Evolutionary conservation across 306 rosid genomes (phyloP).

Genomic region (Albizia julibrissin): DNA sequence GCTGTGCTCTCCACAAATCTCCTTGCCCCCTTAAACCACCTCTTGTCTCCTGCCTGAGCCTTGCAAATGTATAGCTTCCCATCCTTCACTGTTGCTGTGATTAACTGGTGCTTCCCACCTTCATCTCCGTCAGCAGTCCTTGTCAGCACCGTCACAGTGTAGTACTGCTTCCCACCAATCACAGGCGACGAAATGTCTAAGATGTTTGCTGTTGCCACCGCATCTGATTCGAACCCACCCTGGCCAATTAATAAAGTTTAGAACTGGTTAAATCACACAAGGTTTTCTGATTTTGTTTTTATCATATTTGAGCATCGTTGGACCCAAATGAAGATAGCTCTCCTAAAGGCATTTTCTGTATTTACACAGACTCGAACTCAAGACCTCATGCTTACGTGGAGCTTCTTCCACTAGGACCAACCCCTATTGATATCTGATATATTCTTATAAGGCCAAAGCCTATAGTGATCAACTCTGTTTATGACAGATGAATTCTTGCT

Average conservation of each 20-base stretch:
- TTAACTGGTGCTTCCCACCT: slow-evolving; percentile 94
- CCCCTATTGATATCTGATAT: background rate
- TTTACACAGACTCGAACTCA: background rate
- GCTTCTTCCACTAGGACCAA: background rate
- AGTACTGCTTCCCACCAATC: slow-evolving; percentile 63
- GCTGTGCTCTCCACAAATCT: slow-evolving; percentile 77
- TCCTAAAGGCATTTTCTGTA: background rate
- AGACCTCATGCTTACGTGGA: background rate
- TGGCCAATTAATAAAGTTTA: slow-evolving; percentile 34
- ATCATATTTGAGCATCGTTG: background rate
- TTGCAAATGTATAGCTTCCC: slow-evolving; percentile 90
- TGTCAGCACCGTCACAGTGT: slow-evolving; percentile 76
- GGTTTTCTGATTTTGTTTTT: background rate
- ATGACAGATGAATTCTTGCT: background rate
- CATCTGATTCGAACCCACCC: slow-evolving; percentile 91
- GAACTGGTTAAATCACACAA: background rate
- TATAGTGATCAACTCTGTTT: background rate
- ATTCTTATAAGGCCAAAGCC: background rate
- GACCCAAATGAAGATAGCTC: background rate
- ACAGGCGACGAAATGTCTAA: slow-evolving; percentile 48
- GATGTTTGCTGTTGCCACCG: slow-evolving; percentile 84
- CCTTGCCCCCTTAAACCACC: slow-evolving; percentile 99
- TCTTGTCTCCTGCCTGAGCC: slow-evolving; percentile 99
- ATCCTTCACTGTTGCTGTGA: slow-evolving; percentile 76
- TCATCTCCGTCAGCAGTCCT: slow-evolving; percentile 99